Evolutionary conservation across 2,329 filamentous ascomycete genomes (phyloP).

Genomic region (Teratosphaeria pseudoeucalypti): DNA sequence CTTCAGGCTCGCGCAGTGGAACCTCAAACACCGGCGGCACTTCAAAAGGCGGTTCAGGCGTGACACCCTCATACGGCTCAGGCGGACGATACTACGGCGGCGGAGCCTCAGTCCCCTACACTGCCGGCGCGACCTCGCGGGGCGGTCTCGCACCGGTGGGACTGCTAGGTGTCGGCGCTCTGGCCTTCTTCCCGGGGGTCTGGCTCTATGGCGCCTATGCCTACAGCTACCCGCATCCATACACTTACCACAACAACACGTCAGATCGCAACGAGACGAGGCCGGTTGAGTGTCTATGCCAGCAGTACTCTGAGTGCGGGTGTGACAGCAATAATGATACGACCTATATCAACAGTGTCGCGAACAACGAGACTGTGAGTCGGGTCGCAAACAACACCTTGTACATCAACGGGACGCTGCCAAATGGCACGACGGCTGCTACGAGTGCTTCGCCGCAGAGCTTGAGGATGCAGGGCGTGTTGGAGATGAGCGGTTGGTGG

Average conservation of each 20-base stretch:
- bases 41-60: background rate
- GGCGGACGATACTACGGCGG: background rate
- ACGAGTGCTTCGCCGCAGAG: constrained; percentile 9
- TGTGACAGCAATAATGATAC: constrained; percentile 61
- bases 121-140: background rate
- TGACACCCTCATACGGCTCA: background rate
- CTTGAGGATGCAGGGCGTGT: constrained; percentile 8
- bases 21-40: background rate
- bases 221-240: background rate
- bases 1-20: constrained; percentile 3
- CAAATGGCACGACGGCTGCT: constrained; percentile 32
- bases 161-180: background rate
- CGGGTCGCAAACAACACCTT: constrained; percentile 47
- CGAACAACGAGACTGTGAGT: constrained; percentile 52
- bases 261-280: background rate
- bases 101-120: background rate
- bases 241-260: background rate
- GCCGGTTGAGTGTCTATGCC: constrained; percentile 46
- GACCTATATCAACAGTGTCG: constrained; percentile 46
- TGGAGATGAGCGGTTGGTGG: constrained; percentile 29
- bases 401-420: constrained; percentile 63
- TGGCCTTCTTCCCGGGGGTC: background rate
- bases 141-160: background rate
- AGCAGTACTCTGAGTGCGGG: constrained; percentile 46
- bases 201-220: background rate